Evolutionary conservation across 768 basidiomycete species (phyloP).

Genomic region (Leccinum olivaceopallidum): DNA sequence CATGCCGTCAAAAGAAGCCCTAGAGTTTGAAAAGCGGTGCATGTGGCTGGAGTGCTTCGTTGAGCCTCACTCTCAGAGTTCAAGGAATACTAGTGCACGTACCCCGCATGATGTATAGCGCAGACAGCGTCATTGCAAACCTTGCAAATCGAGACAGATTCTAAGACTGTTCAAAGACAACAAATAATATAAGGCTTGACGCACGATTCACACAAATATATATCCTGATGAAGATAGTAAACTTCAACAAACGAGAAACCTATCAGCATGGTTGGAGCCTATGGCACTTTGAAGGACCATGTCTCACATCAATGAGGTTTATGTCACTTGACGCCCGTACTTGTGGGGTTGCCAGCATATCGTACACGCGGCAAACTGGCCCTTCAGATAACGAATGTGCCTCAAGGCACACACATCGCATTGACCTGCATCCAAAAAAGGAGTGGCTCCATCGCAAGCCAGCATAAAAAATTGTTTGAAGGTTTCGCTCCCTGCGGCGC

Average conservation of each 20-base stretch:
- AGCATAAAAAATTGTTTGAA: background rate
- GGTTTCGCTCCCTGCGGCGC: background rate
- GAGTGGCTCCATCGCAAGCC: background rate
- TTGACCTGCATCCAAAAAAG: background rate
- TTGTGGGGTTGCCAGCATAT: background rate
- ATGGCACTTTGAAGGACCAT: background rate
- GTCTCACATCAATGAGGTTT: background rate
- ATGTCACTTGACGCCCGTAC: background rate
- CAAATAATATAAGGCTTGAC: background rate
- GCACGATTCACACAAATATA: background rate
- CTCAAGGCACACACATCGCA: background rate
- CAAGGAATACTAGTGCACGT: background rate
- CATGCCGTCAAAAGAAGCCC: conserved; percentile 21
- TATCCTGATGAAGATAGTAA: background rate
- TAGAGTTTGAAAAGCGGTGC: background rate
- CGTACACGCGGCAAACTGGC: background rate
- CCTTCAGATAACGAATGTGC: background rate
- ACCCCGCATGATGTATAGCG: background rate
- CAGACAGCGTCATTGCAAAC: background rate
- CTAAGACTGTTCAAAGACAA: background rate
- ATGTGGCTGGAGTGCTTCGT: background rate
- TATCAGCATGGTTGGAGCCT: background rate
- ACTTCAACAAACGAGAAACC: background rate
- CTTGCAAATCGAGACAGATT: background rate
- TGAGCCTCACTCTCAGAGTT: background rate